These are phyloP conservation scores for Epicoccum nigrum DNA, from an alignment of 2,329 filamentous ascomycete species.

Conservation along the genomic window DNA sequence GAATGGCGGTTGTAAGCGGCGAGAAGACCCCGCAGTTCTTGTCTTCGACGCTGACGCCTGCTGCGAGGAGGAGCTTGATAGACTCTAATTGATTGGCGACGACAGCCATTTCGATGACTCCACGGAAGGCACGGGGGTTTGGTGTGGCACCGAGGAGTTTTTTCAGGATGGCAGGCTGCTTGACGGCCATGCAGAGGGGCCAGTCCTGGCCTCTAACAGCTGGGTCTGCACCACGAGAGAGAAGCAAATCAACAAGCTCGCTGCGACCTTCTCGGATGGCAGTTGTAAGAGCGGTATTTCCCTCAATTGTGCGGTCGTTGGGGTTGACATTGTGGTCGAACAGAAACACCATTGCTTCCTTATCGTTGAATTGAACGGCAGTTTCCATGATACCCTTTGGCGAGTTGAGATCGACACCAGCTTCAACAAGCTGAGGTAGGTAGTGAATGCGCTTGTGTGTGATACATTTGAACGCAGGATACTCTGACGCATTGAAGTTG, in stretches of 20 bases:
- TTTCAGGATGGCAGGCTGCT: slow-evolving; percentile 64
- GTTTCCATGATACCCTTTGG: slow-evolving; percentile 71
- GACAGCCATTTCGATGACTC: slow-evolving; percentile 71
- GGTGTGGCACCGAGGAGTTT: slow-evolving; percentile 62
- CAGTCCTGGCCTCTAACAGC: slow-evolving; percentile 70
- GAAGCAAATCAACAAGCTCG: slow-evolving; percentile 65
- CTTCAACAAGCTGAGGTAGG: slow-evolving; percentile 62
- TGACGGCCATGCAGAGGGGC: slow-evolving; percentile 73
- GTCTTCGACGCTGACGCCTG: slow-evolving; percentile 72
- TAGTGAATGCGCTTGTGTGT: slow-evolving; percentile 68
- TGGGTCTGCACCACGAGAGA: slow-evolving; percentile 65
- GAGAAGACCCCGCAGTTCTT: slow-evolving; percentile 76
- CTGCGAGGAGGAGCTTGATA: slow-evolving; percentile 67
- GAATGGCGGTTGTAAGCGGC: slow-evolving; percentile 69
- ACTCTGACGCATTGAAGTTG: slow-evolving; percentile 65
- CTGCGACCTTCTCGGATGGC: slow-evolving; percentile 66
- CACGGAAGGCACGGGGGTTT: slow-evolving; percentile 67
- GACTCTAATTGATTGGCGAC: slow-evolving; percentile 70
- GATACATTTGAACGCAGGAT: slow-evolving; percentile 71
- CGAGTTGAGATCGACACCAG: slow-evolving; percentile 63
- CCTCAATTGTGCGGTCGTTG: slow-evolving; percentile 64
- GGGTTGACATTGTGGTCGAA: slow-evolving; percentile 65
- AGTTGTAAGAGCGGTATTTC: slow-evolving; percentile 68
- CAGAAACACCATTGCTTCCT: slow-evolving; percentile 65
- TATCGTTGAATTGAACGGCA: slow-evolving; percentile 67